Evolutionary conservation across 1,284 basidiomycete species (phyloP).

Genomic region (Mycosarcoma mackinlayi): DNA sequence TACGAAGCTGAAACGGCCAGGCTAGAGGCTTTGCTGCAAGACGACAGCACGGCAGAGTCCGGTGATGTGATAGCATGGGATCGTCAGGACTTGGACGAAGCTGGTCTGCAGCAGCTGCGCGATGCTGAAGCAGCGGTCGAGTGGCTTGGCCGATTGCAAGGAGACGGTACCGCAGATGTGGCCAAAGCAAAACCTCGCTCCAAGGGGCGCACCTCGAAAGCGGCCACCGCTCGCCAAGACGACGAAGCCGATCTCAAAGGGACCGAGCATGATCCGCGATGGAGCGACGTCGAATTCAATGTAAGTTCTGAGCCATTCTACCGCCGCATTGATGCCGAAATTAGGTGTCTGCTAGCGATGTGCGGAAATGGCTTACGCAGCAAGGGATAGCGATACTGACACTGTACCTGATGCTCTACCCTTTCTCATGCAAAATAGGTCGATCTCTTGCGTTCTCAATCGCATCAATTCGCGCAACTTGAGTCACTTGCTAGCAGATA

Average conservation of each 20-base stretch:
- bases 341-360: too few species aligned
- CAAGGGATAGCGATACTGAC: too few species aligned
- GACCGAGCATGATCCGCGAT: conserved; percentile 53
- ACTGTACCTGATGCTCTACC: too few species aligned
- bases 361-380: too few species aligned
- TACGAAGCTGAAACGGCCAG: conserved; percentile 47
- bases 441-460: conserved; percentile 42
- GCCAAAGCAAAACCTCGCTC: conserved; percentile 26
- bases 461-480: conserved; percentile 52
- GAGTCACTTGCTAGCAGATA: conserved; percentile 44
- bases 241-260: conserved; percentile 31
- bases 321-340: too few species aligned
- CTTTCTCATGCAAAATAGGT: conserved; percentile 2
- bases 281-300: conserved; percentile 52
- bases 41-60: conserved; percentile 20
- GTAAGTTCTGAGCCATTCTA: conserved; percentile 6
- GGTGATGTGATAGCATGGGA: conserved; percentile 43
- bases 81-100: conserved; percentile 40
- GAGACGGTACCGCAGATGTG: conserved; percentile 3
- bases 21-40: conserved; percentile 32
- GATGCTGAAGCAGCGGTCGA: conserved; percentile 45
- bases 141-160: conserved; percentile 23
- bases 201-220: conserved; percentile 32
- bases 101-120: conserved; percentile 35
- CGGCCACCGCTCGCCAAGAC: conserved; percentile 17